phyloP scores from a whole-genome alignment of 1,284 basidiomycete species.

The Rhodotorula sp. region DNA sequence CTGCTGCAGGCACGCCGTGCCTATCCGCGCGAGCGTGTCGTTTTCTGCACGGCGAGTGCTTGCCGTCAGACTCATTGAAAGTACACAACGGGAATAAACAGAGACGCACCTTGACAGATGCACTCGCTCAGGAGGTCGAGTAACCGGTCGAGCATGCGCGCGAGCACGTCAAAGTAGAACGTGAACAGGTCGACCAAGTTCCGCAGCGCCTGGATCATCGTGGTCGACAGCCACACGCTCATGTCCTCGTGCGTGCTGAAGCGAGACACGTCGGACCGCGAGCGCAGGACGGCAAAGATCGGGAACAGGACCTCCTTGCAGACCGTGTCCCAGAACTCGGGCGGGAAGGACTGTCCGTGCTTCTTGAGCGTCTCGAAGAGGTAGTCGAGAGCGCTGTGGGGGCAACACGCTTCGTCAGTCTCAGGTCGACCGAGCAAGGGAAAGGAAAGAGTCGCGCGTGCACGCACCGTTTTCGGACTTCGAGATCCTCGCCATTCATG shows the following conservation, averaged over 20 bases:
- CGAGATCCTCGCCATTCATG: slow-evolving; percentile 99
- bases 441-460: no score
- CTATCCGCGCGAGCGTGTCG: slow-evolving; percentile 95
- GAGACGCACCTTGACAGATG: slow-evolving; percentile 86
- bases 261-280: slow-evolving; percentile 72
- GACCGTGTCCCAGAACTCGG: slow-evolving; percentile 97
- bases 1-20: slow-evolving; percentile 96
- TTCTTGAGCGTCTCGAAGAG: slow-evolving; percentile 91
- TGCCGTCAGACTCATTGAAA: not conserved
- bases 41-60: slow-evolving; percentile 64
- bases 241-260: slow-evolving; percentile 98
- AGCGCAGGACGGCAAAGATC: slow-evolving; percentile 94
- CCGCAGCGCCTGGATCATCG: slow-evolving; percentile 96
- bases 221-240: slow-evolving; percentile 99
- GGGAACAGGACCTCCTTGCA: slow-evolving; percentile 97
- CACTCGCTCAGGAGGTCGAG: slow-evolving; percentile 92
- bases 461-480: slow-evolving; percentile 86
- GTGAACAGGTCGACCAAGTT: slow-evolving; percentile 96
- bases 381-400: slow-evolving; percentile 81
- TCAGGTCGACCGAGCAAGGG: not conserved
- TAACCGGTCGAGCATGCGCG: slow-evolving; percentile 84
- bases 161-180: slow-evolving; percentile 88
- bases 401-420: no score
- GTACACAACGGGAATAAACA: not conserved
- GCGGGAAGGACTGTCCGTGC: slow-evolving; percentile 79